Evolutionary conservation across 1,139 yeast genomes (phyloP), one percentile per base, ranked within the genome.

Genomic region (Casaregolazyma suthepensis): DNA sequence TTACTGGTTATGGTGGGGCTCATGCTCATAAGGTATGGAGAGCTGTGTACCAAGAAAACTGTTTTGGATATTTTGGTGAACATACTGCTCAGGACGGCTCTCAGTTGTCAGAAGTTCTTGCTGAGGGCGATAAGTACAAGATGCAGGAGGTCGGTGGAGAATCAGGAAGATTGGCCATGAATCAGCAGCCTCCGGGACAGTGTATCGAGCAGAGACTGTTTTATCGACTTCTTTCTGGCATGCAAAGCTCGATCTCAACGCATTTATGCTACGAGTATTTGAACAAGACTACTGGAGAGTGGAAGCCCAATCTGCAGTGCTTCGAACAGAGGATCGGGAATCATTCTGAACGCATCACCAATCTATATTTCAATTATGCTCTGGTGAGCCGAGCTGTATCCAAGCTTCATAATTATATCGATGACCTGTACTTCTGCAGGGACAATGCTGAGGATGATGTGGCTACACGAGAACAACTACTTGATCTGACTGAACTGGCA

Each of bases 201-300:
- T 90, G 97, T 68, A 68, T 77, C 12, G 98, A 94, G 64, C 93
- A 91, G 72, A 83, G 90, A 61, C 81, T 90, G 46, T 94, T 94
- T 66, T 91, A 86, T 71, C 79, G 96, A 60, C 72, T 94, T 54
- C 77, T 94, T 18, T 85, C 95, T 47, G 99, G 99, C 1, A 80
- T 94, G 86, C 99, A 94, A 68, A 90, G 97, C 1, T 88, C 96
- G 4, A 90, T 94, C 59, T 94, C 96, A 9, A 90, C 96, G 1
- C 99, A 94, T 70, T 75, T 94, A 57, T 83, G 96, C 26, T 87
- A 87, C 65, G 97, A 93, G 64, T 89, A 81, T 69, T 77, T 88
- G 65, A 79, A 88, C 66, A 78, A 87, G 45, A 79, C 78, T 42
- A 80, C 88, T 1, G 93, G 89, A 40, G 80, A 81, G 53, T 91